phyloP scores from a whole-genome alignment of 2,329 filamentous ascomycete genomes.

The Ampelomyces quisqualis region DNA sequence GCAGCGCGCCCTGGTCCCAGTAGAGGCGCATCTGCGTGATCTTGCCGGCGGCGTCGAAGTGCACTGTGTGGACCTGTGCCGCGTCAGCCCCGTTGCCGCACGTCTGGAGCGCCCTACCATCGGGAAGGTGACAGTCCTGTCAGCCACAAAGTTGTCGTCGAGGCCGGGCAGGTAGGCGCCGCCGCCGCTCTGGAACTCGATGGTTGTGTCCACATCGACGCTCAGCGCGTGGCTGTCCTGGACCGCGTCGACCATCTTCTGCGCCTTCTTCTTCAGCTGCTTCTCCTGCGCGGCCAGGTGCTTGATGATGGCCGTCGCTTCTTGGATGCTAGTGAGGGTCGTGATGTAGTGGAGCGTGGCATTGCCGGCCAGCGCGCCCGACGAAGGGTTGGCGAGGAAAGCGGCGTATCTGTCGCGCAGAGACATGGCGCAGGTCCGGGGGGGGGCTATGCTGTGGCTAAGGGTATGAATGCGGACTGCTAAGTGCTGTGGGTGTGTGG shows the following conservation, averaged over 20 bases:
- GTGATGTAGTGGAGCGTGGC: slow-evolving; percentile 76
- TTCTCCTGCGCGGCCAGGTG: slow-evolving; percentile 72
- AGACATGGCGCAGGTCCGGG: slow-evolving; percentile 21
- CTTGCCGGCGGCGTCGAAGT: slow-evolving; percentile 73
- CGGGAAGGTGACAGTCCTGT: slow-evolving; percentile 74
- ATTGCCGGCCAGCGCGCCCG: slow-evolving; percentile 47
- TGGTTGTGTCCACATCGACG: slow-evolving; percentile 75
- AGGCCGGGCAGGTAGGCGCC: slow-evolving; percentile 84
- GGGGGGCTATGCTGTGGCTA: not conserved
- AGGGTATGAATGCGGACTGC: slow-evolving; percentile 1
- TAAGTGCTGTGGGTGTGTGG: no score
- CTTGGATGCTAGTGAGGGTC: slow-evolving; percentile 73
- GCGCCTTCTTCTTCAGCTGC: slow-evolving; percentile 78
- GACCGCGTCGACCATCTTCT: slow-evolving; percentile 72
- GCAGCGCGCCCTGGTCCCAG: slow-evolving; percentile 92
- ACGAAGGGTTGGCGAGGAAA: slow-evolving; percentile 49
- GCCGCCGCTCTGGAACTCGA: slow-evolving; percentile 80
- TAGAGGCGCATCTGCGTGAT: slow-evolving; percentile 85
- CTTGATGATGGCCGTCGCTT: slow-evolving; percentile 75
- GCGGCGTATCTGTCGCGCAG: slow-evolving; percentile 47
- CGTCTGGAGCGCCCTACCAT: slow-evolving; percentile 62
- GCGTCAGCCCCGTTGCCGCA: slow-evolving; percentile 8
- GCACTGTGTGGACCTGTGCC: slow-evolving; percentile 70
- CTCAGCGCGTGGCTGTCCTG: slow-evolving; percentile 70
- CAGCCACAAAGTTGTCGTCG: slow-evolving; percentile 91